Base-by-base conservation (phyloP, 345 rosid species). In the Jatropha curcas region DNA sequence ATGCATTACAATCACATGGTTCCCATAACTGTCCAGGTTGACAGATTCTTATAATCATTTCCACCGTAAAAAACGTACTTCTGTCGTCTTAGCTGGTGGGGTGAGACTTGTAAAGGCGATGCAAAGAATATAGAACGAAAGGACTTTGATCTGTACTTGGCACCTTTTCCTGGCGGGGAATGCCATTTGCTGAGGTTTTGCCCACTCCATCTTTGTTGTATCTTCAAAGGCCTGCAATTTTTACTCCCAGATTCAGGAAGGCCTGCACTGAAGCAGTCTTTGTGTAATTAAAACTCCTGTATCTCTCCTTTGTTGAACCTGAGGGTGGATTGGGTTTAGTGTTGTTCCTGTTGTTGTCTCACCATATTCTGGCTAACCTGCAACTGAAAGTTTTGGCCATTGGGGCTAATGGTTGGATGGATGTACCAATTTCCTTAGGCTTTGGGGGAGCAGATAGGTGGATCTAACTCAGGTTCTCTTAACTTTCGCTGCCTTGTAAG, bases 1-100 rank as follows among this genome's bases (percentile, higher is more conserved):
- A n/a, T 88, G 98, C 87, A 89, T 88, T 89, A 91, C 76, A 25
- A 81, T 71, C 7, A 87, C 80, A n/a, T 11, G 97, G 86, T 71
- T 93, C 93, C 82, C 86, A n/a, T 81, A 53, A 85, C 83, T 57
- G 79, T 73, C 79, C 84, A 43, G 81, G 76, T 71, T 86, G 92
- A 71, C n/a, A 73, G 77, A 67, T 58, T 82, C 83, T 83, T 93
- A 27, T 79, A 78, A 72, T 89, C 95, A 60, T 60, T 84, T 65
- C 90, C 91, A 66, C 65, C 74, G 67, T 52, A 75, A 27, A 81
- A 77, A 87, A 22, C 79, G 85, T 65, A 81, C 58, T 84, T 91
- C 98, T 12, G 80, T 27, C 77, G 80, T 27, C 77, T 87, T 87
- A 17, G 80, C 82, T 39, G 79, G 83, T 33, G 86, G 82, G 86